A percentile compares a stretch with the other conserved stretches of the same genome.
Conservation (phyloP, 176 grass and related monocot genomes). For the Aegilops sharonensis region DNA sequence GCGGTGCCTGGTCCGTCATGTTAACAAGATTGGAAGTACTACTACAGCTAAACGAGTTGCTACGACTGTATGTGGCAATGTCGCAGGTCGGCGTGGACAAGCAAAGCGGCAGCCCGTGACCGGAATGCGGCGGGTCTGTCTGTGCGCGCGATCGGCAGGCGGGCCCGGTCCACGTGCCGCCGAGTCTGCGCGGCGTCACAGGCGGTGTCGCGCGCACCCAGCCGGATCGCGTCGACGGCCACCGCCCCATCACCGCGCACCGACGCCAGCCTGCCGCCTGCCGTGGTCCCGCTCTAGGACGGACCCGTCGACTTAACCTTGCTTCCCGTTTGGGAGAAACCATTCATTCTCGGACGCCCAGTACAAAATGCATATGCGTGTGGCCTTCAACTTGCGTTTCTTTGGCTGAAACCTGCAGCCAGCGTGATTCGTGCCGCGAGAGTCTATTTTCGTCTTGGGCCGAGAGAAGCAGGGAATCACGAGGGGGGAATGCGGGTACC, state of each 20-base stretch:
- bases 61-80: not conserved
- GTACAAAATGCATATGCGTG: not conserved
- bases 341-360: not conserved
- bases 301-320: not conserved
- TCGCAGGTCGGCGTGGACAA: not conserved
- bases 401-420: not conserved
- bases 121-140: slow-evolving; percentile 1
- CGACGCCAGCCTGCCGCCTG: slow-evolving; percentile 6
- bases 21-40: no score
- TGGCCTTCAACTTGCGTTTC: not conserved
- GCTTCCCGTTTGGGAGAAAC: not conserved
- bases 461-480: not conserved
- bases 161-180: slow-evolving; percentile 57
- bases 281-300: not conserved
- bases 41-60: not conserved
- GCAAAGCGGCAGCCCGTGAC: not conserved
- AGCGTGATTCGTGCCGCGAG: not conserved
- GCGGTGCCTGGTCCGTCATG: not conserved
- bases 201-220: slow-evolving; percentile 29
- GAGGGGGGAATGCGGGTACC: not conserved
- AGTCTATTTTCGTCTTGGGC: not conserved
- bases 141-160: not conserved
- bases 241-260: slow-evolving; percentile 40
- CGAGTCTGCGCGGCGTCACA: slow-evolving; percentile 52
- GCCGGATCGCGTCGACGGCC: slow-evolving; percentile 3